These are phyloP conservation scores for Straminergon stramineum DNA, from an alignment of 225 moss, liverwort and hornwort genomes.

Conservation along the genomic window DNA sequence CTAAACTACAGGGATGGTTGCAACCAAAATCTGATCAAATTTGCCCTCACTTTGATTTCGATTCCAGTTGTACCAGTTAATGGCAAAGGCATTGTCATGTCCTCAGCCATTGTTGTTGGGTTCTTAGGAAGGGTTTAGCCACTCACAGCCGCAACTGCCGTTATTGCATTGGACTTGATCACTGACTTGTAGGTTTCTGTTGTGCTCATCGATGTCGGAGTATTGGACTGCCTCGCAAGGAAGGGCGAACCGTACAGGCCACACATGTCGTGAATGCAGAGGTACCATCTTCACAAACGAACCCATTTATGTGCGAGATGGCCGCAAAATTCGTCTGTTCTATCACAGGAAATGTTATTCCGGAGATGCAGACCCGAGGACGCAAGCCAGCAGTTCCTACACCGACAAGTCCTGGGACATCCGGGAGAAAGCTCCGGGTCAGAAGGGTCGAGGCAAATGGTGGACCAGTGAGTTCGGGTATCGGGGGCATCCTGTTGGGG, in stretches of 20 bases:
- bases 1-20: background rate
- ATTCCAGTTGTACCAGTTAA: background rate
- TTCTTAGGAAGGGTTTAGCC: background rate
- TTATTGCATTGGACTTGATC: background rate
- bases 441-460: conserved; percentile 57
- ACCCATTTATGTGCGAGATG: conserved; percentile 46
- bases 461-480: conserved; percentile 61
- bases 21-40: background rate
- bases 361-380: conserved; percentile 51
- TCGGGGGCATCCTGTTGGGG: conserved; percentile 1
- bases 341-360: conserved; percentile 58
- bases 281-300: conserved; percentile 41
- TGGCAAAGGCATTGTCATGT: background rate
- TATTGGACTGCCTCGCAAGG: conserved; percentile 55
- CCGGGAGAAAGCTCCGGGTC: conserved; percentile 21
- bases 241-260: conserved; percentile 54
- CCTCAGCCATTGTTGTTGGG: background rate
- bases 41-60: background rate
- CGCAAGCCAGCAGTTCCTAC: conserved; percentile 40
- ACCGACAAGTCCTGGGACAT: conserved; percentile 20
- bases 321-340: conserved; percentile 52
- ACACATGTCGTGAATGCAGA: conserved; percentile 61
- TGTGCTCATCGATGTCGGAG: conserved; percentile 8
- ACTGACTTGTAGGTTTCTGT: background rate
- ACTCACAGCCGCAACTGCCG: background rate